Conservation (phyloP, 2,329 filamentous ascomycete genomes). For the Hypoxylon rubiginosum region DNA sequence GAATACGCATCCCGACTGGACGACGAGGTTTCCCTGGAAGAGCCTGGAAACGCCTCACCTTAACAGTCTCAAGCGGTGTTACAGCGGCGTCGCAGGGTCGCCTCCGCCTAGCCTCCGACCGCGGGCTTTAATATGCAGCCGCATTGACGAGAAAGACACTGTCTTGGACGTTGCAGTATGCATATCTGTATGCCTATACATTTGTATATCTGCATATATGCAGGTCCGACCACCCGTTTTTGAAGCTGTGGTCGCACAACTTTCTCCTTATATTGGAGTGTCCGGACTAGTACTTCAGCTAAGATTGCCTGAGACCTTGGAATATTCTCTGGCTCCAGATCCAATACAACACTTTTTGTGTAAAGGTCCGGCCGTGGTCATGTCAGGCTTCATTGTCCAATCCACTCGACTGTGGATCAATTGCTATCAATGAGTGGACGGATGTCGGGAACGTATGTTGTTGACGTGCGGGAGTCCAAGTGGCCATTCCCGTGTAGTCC, state of each 20-base stretch:
- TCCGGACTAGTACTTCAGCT: constrained; percentile 10
- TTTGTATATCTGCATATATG: constrained; percentile 27
- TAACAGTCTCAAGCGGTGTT: constrained; percentile 19
- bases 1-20: constrained; percentile 12
- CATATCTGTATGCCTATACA: not conserved
- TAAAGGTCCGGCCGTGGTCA: constrained; percentile 22
- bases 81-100: not conserved
- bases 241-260: constrained; percentile 21
- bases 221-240: constrained; percentile 36
- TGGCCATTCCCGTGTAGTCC: constrained; percentile 27
- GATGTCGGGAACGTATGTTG: constrained; percentile 19
- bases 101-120: constrained; percentile 29
- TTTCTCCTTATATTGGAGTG: constrained; percentile 28
- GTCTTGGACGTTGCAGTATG: constrained; percentile 1
- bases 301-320: not conserved
- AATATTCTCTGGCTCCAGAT: constrained; percentile 10
- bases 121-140: constrained; percentile 36
- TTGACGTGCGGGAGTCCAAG: constrained; percentile 39
- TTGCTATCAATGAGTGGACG: constrained; percentile 21
- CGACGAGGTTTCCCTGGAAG: constrained; percentile 7
- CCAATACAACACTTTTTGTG: constrained; percentile 37
- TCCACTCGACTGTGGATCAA: constrained; percentile 33
- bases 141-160: constrained; percentile 17
- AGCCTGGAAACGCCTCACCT: constrained; percentile 16
- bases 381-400: constrained; percentile 32